Conservation (phyloP, 2,329 filamentous ascomycete genomes). For the Akanthomyces muscarius region DNA sequence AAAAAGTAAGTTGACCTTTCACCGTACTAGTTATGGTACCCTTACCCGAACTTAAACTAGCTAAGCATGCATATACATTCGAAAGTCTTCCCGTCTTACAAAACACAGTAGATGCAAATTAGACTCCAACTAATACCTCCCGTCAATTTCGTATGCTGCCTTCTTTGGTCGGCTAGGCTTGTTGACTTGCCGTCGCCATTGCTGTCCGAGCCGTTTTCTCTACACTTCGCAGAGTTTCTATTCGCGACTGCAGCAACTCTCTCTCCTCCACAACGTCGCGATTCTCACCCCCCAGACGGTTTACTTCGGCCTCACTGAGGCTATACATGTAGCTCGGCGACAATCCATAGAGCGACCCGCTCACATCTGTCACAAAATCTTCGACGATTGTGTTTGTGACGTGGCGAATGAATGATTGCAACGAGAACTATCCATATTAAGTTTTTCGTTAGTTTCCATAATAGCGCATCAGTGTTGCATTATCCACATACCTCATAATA, state of each 20-base stretch:
- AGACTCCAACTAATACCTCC: too few species aligned
- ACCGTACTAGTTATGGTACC: too few species aligned
- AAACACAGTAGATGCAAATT: too few species aligned
- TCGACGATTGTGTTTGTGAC: constrained; percentile 25
- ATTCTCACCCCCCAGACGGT: neutral
- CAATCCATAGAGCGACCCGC: constrained; percentile 20
- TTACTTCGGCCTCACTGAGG: neutral
- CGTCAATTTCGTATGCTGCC: neutral
- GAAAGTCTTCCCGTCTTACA: too few species aligned
- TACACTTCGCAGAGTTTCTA: neutral
- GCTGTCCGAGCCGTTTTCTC: neutral
- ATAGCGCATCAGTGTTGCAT: neutral
- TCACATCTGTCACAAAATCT: constrained; percentile 21
- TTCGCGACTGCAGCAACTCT: neutral
- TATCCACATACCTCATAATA: constrained; percentile 32
- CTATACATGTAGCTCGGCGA: neutral
- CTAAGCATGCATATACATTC: too few species aligned
- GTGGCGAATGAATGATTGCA: constrained; percentile 25
- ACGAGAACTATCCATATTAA: constrained; percentile 16
- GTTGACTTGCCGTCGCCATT: neutral
- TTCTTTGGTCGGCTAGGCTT: neutral
- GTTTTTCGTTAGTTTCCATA: neutral
- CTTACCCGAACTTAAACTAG: too few species aligned
- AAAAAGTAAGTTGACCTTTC: too few species aligned
- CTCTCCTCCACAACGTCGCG: neutral